phyloP scores from a whole-genome alignment of 2,329 filamentous ascomycete species.

The Lachnellula willkommii region DNA sequence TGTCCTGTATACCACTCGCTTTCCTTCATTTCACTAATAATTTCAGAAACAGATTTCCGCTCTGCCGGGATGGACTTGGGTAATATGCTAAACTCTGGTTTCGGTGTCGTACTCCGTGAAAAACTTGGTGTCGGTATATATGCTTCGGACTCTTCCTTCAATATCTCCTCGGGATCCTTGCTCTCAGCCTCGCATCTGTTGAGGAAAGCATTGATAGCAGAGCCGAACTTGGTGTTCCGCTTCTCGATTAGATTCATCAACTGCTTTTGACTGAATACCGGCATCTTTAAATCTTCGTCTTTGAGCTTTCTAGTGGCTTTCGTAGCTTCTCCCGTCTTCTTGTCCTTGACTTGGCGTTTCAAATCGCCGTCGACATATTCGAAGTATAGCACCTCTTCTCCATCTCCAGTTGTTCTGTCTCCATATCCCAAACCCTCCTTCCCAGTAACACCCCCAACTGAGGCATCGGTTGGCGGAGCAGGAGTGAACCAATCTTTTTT shows the following conservation, averaged over 20 bases:
- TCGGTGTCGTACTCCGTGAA: conserved; percentile 34
- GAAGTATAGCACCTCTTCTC: conserved; percentile 73
- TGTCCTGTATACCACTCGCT: conserved; percentile 87
- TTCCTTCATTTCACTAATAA: conserved; percentile 75
- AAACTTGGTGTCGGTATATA: conserved; percentile 59
- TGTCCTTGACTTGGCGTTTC: conserved; percentile 69
- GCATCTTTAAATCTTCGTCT: conserved; percentile 82
- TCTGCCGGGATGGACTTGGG: conserved; percentile 73
- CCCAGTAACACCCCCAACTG: conserved; percentile 52
- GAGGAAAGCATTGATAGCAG: conserved; percentile 71
- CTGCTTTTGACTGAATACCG: conserved; percentile 87
- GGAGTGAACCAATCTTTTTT: conserved; percentile 46
- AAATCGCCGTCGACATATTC: conserved; percentile 91
- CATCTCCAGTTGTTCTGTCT: conserved; percentile 33
- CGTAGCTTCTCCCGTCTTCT: conserved; percentile 67
- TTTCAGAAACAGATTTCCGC: conserved; percentile 74
- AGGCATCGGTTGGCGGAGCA: conserved; percentile 48
- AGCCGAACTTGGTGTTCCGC: conserved; percentile 75
- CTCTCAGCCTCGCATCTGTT: conserved; percentile 62
- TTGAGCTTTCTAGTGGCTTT: conserved; percentile 63
- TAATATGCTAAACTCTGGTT: conserved; percentile 40
- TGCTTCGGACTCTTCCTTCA: conserved; percentile 53
- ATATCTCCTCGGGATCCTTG: conserved; percentile 60
- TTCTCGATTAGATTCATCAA: conserved; percentile 87
- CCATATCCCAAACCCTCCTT: conserved; percentile 36